Conservation (phyloP, 169 alveolate species). For the Fabrea salina region DNA sequence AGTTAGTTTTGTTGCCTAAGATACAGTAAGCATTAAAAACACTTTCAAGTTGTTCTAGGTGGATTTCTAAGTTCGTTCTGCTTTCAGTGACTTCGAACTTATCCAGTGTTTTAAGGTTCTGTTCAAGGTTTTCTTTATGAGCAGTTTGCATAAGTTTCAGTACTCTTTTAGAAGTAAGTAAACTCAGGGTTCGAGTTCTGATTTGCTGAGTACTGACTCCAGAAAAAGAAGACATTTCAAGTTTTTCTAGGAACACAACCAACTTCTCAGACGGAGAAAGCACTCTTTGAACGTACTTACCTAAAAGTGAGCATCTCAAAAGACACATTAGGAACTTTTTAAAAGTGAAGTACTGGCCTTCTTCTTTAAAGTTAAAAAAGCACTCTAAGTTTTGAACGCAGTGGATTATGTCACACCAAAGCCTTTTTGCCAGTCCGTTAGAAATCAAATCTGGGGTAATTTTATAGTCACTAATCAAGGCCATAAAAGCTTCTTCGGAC, state of each 20-base stretch:
- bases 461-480: not conserved
- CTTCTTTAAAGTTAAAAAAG: not conserved
- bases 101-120: constrained; percentile 29
- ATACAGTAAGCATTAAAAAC: not conserved
- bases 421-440: not conserved
- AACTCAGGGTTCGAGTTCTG: not conserved
- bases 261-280: not conserved
- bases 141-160: not conserved
- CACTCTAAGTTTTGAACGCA: not conserved
- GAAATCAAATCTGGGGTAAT: not conserved
- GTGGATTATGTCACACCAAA: not conserved
- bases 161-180: not conserved
- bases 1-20: not conserved
- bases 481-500: constrained; percentile 31
- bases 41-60: not conserved
- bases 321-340: not conserved
- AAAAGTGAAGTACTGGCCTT: not conserved
- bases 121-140: not conserved
- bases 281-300: not conserved
- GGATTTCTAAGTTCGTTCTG: not conserved
- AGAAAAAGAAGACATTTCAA: constrained; percentile 30
- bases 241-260: not conserved
- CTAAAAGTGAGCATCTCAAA: not conserved
- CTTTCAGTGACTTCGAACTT: not conserved
- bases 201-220: not conserved